phyloP scores from a whole-genome alignment of 441 rosid species.

The Corymbia calophylla region DNA sequence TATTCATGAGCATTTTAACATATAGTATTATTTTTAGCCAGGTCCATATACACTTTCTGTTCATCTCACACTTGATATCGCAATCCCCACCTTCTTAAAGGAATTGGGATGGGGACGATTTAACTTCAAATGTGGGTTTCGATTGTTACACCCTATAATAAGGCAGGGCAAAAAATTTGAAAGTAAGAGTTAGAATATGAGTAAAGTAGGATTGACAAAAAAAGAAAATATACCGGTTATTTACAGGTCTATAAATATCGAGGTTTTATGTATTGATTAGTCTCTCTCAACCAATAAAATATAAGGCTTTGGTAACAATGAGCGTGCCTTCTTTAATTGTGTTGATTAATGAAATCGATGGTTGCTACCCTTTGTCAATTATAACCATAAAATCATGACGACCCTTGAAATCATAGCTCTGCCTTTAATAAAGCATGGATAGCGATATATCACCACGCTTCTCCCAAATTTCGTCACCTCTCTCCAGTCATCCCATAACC shows the following conservation, averaged over 20 bases:
- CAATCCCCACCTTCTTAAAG: background rate
- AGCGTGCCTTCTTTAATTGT: background rate
- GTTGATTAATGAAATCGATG: background rate
- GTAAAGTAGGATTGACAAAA: too few species aligned
- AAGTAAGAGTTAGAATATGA: too few species aligned
- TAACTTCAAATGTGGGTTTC: too few species aligned
- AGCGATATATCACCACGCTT: background rate
- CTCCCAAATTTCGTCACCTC: background rate
- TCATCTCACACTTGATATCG: background rate
- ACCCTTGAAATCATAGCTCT: background rate
- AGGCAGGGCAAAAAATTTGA: too few species aligned
- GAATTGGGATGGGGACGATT: too few species aligned
- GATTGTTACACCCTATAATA: too few species aligned
- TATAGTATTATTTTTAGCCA: background rate
- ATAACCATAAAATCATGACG: background rate
- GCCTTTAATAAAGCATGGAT: background rate
- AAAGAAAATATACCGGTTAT: too few species aligned
- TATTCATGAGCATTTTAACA: background rate
- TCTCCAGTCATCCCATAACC: background rate
- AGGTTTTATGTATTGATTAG: background rate
- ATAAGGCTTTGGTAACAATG: background rate
- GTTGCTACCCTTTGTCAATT: background rate
- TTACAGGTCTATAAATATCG: background rate
- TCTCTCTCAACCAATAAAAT: background rate
- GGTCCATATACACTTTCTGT: background rate